phyloP scores from a whole-genome alignment of 2,329 filamentous ascomycete genomes.

The Trichocomaceae sp. region DNA sequence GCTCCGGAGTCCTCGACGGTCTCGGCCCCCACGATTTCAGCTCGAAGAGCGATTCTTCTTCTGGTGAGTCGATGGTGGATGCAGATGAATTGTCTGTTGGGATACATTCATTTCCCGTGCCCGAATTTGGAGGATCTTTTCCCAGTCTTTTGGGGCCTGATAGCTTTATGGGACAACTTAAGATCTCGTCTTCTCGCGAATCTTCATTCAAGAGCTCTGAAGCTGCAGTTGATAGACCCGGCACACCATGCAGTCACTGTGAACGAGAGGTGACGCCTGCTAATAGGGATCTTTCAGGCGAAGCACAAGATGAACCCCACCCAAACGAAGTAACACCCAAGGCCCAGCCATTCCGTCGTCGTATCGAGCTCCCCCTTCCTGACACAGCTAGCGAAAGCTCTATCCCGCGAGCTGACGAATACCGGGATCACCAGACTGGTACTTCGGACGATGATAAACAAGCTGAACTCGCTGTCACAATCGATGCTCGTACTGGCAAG shows the following conservation, averaged over 20 bases:
- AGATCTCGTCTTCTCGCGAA: slow-evolving; percentile 41
- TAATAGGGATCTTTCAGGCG: slow-evolving; percentile 16
- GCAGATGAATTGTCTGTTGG: slow-evolving; percentile 30
- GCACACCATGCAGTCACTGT: slow-evolving; percentile 27
- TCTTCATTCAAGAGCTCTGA: slow-evolving; percentile 24
- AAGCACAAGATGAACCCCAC: slow-evolving; percentile 14
- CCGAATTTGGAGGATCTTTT: slow-evolving; percentile 33
- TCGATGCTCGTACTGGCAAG: slow-evolving; percentile 39
- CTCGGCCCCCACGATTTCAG: slow-evolving; percentile 26
- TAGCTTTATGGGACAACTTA: slow-evolving; percentile 41
- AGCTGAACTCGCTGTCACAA: slow-evolving; percentile 34
- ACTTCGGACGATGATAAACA: neutral
- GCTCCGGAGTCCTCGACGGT: slow-evolving; percentile 43
- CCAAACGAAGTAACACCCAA: slow-evolving; percentile 26
- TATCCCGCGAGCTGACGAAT: slow-evolving; percentile 16
- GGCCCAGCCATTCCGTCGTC: slow-evolving; percentile 28
- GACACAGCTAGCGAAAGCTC: slow-evolving; percentile 33
- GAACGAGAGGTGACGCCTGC: slow-evolving; percentile 20
- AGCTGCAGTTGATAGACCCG: slow-evolving; percentile 27
- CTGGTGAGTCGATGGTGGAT: slow-evolving; percentile 34
- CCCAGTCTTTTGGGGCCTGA: slow-evolving; percentile 44
- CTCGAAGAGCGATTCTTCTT: slow-evolving; percentile 35
- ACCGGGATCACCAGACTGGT: slow-evolving; percentile 5
- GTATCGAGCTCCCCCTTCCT: slow-evolving; percentile 34
- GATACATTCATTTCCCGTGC: slow-evolving; percentile 31